Evolutionary conservation across 2,329 filamentous ascomycete genomes (phyloP).

Genomic region (Neonectria ditissima): DNA sequence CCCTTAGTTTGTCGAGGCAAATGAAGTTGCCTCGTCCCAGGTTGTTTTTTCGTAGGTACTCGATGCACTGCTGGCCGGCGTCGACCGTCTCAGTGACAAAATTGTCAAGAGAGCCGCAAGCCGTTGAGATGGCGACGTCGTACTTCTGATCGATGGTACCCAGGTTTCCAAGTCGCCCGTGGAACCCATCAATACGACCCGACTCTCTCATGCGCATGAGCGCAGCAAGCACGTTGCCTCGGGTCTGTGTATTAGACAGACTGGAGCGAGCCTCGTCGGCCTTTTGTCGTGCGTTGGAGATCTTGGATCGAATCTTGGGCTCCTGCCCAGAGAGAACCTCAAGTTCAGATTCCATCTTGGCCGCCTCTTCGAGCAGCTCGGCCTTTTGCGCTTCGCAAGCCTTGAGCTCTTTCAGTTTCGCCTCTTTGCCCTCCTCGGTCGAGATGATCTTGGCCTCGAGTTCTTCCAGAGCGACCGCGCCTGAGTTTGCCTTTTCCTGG

Average conservation of each 20-base stretch:
- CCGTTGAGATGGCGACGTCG: slow-evolving; percentile 98
- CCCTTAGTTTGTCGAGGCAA: slow-evolving; percentile 86
- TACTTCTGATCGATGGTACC: slow-evolving; percentile 94
- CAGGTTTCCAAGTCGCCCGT: slow-evolving; percentile 92
- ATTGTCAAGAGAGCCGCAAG: slow-evolving; percentile 90
- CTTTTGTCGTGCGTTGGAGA: slow-evolving; percentile 92
- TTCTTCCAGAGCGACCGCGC: slow-evolving; percentile 85
- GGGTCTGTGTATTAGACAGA: slow-evolving; percentile 88
- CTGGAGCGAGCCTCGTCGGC: slow-evolving; percentile 95
- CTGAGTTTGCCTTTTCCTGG: slow-evolving; percentile 88
- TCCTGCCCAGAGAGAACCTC: slow-evolving; percentile 80
- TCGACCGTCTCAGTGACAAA: slow-evolving; percentile 98
- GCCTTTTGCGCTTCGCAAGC: slow-evolving; percentile 79
- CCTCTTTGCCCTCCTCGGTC: slow-evolving; percentile 77
- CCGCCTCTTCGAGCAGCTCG: slow-evolving; percentile 78
- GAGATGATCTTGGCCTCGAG: slow-evolving; percentile 80
- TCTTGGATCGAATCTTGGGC: slow-evolving; percentile 82
- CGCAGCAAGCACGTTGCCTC: slow-evolving; percentile 90
- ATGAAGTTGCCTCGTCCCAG: slow-evolving; percentile 98
- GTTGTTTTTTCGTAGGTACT: slow-evolving; percentile 97
- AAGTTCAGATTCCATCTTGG: slow-evolving; percentile 78
- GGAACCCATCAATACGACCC: slow-evolving; percentile 95
- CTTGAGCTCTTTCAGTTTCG: slow-evolving; percentile 81
- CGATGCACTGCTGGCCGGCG: slow-evolving; percentile 96
- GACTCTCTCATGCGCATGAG: slow-evolving; percentile 96